Conservation (phyloP, 768 basidiomycete genomes). For the Lactifluus pinguis region DNA sequence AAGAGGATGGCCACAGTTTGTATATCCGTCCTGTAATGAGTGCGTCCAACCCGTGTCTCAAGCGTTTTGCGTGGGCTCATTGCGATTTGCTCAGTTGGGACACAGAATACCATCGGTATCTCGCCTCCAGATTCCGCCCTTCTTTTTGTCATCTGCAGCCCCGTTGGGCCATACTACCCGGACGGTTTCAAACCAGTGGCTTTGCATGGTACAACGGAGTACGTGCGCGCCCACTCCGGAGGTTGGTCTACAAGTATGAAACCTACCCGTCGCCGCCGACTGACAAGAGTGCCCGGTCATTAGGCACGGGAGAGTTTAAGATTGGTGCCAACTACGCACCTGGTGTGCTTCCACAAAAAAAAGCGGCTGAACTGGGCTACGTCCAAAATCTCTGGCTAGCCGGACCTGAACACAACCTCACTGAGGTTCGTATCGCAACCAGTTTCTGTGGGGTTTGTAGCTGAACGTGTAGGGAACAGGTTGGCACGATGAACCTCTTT, state of each 20-base stretch:
- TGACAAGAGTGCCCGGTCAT: background rate
- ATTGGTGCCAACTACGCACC: slow-evolving; percentile 61
- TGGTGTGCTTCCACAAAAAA: slow-evolving; percentile 52
- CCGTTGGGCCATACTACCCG: slow-evolving; percentile 44
- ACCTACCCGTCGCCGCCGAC: background rate
- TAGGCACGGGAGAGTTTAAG: slow-evolving; percentile 44
- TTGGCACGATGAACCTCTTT: slow-evolving; percentile 78
- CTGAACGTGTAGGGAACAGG: slow-evolving; percentile 37
- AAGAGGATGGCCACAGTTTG: slow-evolving; percentile 38
- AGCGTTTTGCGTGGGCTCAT: background rate
- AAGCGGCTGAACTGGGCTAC: slow-evolving; percentile 60
- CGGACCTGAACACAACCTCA: slow-evolving; percentile 49
- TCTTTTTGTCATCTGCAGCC: slow-evolving; percentile 39
- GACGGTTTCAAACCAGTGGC: slow-evolving; percentile 44
- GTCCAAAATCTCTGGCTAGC: slow-evolving; percentile 74
- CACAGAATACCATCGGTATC: slow-evolving; percentile 38
- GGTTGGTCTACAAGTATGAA: slow-evolving; percentile 33
- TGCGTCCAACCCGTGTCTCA: slow-evolving; percentile 1
- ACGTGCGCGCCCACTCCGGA: slow-evolving; percentile 78
- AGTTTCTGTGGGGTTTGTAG: slow-evolving; percentile 2
- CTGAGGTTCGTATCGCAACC: slow-evolving; percentile 33
- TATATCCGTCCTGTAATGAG: slow-evolving; percentile 41
- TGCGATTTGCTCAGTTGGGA: slow-evolving; percentile 30
- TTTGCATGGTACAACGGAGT: slow-evolving; percentile 63
- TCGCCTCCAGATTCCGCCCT: slow-evolving; percentile 41